Evolutionary conservation across 1,139 yeast genomes (phyloP), one percentile per base, ranked within the genome.

Genomic region (Meyerozyma guilliermondii): DNA sequence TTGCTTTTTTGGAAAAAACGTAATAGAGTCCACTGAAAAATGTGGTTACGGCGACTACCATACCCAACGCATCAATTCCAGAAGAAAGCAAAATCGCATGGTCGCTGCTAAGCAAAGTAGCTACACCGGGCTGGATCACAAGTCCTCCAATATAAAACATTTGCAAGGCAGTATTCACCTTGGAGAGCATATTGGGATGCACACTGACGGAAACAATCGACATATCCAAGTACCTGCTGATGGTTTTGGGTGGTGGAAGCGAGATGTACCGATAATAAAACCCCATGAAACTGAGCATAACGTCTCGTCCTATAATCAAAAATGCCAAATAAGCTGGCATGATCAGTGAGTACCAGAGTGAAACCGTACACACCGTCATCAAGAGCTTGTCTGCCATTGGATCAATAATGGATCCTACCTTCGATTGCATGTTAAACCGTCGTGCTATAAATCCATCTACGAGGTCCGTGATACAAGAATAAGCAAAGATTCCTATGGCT

Each of bases 321-420:
- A 69, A 63, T 0, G 96, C 97, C 41, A 92, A 66, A 43, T 80
- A 74, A 3, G 76, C 44, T 0, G 89, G 94, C 58, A 87, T 79
- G 16, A 81, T 79, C 3, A 85, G 80, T 0, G 82, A 73, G 30
- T 80, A 78, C 0, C 94, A 81, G 45, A 92, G 66, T 42, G 95
- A 80, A 0, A 83, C 71, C 0, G 98, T 89, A 43, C 95, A 80
- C 0, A 87, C 80, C 36, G 94, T 78, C 96, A 94, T 88, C 38
- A 94, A 69, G 20, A 87, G 69, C 61, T 94, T 94, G 59, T 94
- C 99, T 0, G 98, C 99, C 68, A 89, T 74, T 0, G 99, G 98
- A 56, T 94, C 99, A 35, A 94, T 69, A 17, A 94, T 83, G 0
- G 96, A 85, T 0, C 99, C 99, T 4, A 91, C 77, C 2, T 87